Conservation (phyloP, 805 yeast genomes). For the Starmera dryadoides region DNA sequence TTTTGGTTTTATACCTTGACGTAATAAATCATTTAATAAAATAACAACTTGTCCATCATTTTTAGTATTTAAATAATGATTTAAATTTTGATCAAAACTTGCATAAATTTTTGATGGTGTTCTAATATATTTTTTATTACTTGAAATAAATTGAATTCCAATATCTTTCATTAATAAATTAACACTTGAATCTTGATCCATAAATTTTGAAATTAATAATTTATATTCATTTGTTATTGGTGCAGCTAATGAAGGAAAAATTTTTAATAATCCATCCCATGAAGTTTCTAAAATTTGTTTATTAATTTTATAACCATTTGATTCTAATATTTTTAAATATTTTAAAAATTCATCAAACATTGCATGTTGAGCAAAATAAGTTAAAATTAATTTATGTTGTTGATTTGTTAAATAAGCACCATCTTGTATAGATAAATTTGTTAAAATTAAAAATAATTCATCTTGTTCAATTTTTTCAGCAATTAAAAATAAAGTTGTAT, state of each 20-base stretch:
- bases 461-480: not conserved
- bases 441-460: not conserved
- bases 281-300: slow-evolving; percentile 12
- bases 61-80: not conserved
- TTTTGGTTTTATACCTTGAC: not conserved
- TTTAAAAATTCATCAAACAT: slow-evolving; percentile 10
- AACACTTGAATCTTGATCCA: slow-evolving; percentile 1
- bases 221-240: slow-evolving; percentile 19
- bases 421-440: not conserved
- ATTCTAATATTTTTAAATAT: slow-evolving; percentile 6
- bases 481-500: not conserved
- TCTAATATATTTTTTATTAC: no score
- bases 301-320: slow-evolving; percentile 1
- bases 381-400: slow-evolving; percentile 4
- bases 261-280: slow-evolving; percentile 14
- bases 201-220: slow-evolving; percentile 7
- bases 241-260: slow-evolving; percentile 13
- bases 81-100: no score
- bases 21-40: not conserved
- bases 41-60: not conserved
- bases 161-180: not conserved
- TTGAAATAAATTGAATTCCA: not conserved
- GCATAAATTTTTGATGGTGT: no score
- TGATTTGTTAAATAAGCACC: not conserved
- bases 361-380: slow-evolving; percentile 18